Base-by-base conservation (phyloP, 148 eudicot species). In the Arctostaphylos glauca region DNA sequence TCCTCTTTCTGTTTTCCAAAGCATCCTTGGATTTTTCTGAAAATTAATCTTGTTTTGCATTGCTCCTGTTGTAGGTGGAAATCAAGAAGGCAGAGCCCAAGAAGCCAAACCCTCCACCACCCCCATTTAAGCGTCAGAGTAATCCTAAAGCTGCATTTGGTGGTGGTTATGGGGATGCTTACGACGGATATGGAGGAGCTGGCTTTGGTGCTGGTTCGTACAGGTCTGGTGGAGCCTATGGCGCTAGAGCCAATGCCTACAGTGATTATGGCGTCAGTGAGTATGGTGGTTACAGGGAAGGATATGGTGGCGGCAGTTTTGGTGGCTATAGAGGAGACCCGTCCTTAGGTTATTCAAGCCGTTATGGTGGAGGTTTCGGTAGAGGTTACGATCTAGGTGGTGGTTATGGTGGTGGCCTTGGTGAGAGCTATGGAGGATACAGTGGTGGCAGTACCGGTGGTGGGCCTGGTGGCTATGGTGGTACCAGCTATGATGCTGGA, bases 71-170 rank as follows among this genome's bases (percentile, higher is more conserved):
- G 85, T 85, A 91, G 93, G 92, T 91, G 82, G 92, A 91, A 81
- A 87, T 91, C 52, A 91, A 91, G 87, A 91, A 89, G 78, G 93
- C 93, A 7, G 93, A 88, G 74, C 93, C 93, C 44, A 91, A 89
- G 88, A 91, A 91, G 59, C 88, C 92, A n/a, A 89, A 88, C 60
- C 84, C 88, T 38, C 86, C 90, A 46, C 86, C 89, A 38, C 80
- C 75, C 14, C 81, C 88, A 4, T 81, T 90, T 62, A 85, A 80
- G 58, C 89, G 87, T 70, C 85, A 86, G 50, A 84, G 77, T 58
- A 89, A 88, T 54, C 81, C 93, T n/a, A 87, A 86, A 71, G 60
- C 88, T 74, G 83, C 87, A 23, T 88, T 84, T 77, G 88, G 86
- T 76, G 90, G 91, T 53, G 87, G 90, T 7, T 87, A 81, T 81